Evolutionary conservation across 345 rosid species (phyloP).

Genomic region (Pugionium dolabratum): DNA sequence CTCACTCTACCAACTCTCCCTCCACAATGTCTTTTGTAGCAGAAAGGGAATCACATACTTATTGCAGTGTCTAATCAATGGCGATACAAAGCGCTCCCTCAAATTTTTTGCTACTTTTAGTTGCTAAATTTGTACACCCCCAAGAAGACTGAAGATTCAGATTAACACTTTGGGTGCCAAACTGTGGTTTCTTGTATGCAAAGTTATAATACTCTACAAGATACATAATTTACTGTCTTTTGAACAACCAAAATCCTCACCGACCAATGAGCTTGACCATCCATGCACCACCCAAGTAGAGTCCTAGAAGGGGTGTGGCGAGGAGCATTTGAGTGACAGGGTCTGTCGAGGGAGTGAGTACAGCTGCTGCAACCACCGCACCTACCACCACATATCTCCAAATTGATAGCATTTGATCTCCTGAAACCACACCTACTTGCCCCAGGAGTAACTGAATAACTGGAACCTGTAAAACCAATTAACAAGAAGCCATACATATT

Average conservation of each 20-base stretch:
- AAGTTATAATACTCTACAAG: slow-evolving; percentile 28
- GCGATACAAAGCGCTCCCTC: too few species aligned
- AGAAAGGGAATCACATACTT: too few species aligned
- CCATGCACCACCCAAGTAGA: slow-evolving; percentile 96
- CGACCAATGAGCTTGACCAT: slow-evolving; percentile 80
- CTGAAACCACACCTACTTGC: too few species aligned
- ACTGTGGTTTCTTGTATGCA: slow-evolving; percentile 29
- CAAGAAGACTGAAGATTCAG: not conserved
- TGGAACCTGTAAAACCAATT: slow-evolving; percentile 69
- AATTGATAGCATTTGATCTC: too few species aligned
- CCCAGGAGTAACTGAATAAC: slow-evolving; percentile 91
- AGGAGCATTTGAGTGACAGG: slow-evolving; percentile 95
- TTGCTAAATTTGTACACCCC: slow-evolving; percentile 9
- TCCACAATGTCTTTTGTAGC: too few species aligned
- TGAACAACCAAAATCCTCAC: slow-evolving; percentile 50
- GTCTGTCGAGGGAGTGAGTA: slow-evolving; percentile 96
- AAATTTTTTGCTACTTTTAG: slow-evolving; percentile 16
- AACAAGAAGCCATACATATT: not conserved
- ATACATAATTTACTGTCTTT: slow-evolving; percentile 16
- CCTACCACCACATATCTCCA: slow-evolving; percentile 99
- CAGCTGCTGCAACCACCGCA: slow-evolving; percentile 90
- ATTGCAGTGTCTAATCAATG: too few species aligned
- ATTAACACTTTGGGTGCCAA: slow-evolving; percentile 11
- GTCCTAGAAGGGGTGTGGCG: slow-evolving; percentile 89
- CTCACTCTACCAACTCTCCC: too few species aligned